Conservation (phyloP, 1,284 basidiomycete species). For the Puccinia novopanici region DNA sequence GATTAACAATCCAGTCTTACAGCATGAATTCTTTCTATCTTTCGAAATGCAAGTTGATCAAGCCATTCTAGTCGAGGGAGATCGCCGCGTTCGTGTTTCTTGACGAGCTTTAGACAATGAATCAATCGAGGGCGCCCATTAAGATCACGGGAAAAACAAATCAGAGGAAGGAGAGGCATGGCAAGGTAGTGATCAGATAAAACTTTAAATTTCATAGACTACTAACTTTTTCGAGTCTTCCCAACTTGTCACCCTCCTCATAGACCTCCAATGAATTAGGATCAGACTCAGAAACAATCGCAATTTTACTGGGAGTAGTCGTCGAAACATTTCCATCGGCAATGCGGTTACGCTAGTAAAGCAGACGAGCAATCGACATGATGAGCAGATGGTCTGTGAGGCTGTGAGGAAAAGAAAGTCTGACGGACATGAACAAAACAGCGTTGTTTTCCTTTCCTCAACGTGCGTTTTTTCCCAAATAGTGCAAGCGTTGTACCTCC, state of each 20-base stretch:
- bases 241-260: constrained; percentile 78
- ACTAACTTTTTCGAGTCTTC: constrained; percentile 81
- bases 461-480: constrained; percentile 66
- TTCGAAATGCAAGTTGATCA: constrained; percentile 85
- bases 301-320: constrained; percentile 41
- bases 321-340: constrained; percentile 52
- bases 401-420: neutral
- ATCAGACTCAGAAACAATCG: constrained; percentile 57
- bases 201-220: constrained; percentile 24
- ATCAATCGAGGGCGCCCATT: neutral
- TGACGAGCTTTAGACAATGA: constrained; percentile 70
- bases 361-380: constrained; percentile 1
- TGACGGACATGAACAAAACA: constrained; percentile 64
- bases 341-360: constrained; percentile 41
- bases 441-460: constrained; percentile 87
- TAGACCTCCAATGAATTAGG: constrained; percentile 67
- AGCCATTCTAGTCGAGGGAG: constrained; percentile 94
- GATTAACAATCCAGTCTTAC: constrained; percentile 62
- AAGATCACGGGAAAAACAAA: neutral
- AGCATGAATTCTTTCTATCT: constrained; percentile 88
- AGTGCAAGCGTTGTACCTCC: constrained; percentile 43
- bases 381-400: neutral
- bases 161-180: neutral
- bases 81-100: constrained; percentile 92
- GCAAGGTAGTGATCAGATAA: neutral